Percentiles rank a stretch among this genome's conserved stretches.
Evolutionary conservation across 2,329 filamentous ascomycete genomes (phyloP).

Genomic region (Diplodia scrobiculata): DNA sequence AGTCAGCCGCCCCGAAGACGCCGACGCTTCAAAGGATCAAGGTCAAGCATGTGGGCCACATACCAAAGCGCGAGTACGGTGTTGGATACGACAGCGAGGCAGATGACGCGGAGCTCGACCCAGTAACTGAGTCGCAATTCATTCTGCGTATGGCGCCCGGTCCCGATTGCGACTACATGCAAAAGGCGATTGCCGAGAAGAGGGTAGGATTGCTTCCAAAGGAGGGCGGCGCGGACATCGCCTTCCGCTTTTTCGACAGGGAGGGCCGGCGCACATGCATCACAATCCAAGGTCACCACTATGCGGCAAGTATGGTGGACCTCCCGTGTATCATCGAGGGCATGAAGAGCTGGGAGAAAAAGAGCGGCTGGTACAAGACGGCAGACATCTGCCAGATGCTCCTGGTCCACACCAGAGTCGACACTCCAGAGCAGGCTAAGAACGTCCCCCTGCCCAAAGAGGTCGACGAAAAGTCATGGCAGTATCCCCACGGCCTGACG

Average conservation of each 20-base stretch:
- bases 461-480: slow-evolving; percentile 67
- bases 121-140: slow-evolving; percentile 85
- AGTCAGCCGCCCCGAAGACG: slow-evolving; percentile 45
- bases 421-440: slow-evolving; percentile 56
- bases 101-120: slow-evolving; percentile 84
- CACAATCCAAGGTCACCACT: slow-evolving; percentile 68
- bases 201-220: slow-evolving; percentile 68
- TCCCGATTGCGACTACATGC: slow-evolving; percentile 80
- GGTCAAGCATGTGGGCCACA: slow-evolving; percentile 58
- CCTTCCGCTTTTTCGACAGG: slow-evolving; percentile 74
- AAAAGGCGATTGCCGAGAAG: slow-evolving; percentile 72
- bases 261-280: slow-evolving; percentile 74
- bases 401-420: slow-evolving; percentile 70
- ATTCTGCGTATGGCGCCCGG: slow-evolving; percentile 86
- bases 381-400: slow-evolving; percentile 90
- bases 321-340: slow-evolving; percentile 84
- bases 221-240: slow-evolving; percentile 73
- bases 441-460: slow-evolving; percentile 67
- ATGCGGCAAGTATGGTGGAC: slow-evolving; percentile 78
- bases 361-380: slow-evolving; percentile 79
- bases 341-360: slow-evolving; percentile 92
- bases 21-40: slow-evolving; percentile 30
- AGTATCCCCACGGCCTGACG: slow-evolving; percentile 82
- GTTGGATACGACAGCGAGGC: slow-evolving; percentile 97
- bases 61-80: slow-evolving; percentile 70